phyloP scores from a whole-genome alignment of 2,329 filamentous ascomycete genomes.

The Ophiognomonia clavigignenti-juglandacearum region DNA sequence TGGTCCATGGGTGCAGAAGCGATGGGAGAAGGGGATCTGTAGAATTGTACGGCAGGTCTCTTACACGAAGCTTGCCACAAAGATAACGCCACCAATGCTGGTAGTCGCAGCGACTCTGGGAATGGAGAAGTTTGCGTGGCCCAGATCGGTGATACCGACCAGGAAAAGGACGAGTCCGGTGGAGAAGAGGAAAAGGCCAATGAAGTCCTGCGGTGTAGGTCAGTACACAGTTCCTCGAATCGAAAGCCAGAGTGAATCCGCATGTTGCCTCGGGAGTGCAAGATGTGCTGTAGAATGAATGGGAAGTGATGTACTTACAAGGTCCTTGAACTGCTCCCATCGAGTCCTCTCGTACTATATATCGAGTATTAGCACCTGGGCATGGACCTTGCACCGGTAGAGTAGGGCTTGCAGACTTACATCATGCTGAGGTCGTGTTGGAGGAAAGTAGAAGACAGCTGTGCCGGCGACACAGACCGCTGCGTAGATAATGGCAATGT shows the following conservation, averaged over 20 bases:
- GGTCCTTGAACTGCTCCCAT: conserved; percentile 25
- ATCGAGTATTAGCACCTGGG: neutral
- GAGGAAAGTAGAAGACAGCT: conserved; percentile 22
- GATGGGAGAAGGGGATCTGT: too few species aligned
- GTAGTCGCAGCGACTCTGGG: conserved; percentile 18
- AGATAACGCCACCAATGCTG: conserved; percentile 16
- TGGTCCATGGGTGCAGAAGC: too few species aligned
- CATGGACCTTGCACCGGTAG: neutral
- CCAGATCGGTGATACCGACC: conserved; percentile 20
- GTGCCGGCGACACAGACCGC: conserved; percentile 22
- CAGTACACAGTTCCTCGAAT: too few species aligned
- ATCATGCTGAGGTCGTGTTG: conserved; percentile 23
- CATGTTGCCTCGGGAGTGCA: too few species aligned
- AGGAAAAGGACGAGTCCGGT: conserved; percentile 20
- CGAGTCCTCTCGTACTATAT: conserved; percentile 23
- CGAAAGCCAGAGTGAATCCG: too few species aligned
- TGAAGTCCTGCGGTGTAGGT: too few species aligned
- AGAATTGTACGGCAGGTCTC: too few species aligned
- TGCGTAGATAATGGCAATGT: conserved; percentile 24
- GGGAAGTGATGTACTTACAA: too few species aligned
- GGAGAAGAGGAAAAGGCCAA: conserved; percentile 21
- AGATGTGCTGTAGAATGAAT: too few species aligned
- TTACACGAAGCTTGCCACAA: conserved; percentile 16
- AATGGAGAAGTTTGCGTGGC: conserved; percentile 16
- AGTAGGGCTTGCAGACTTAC: neutral